A percentile compares a stretch with the other conserved stretches of the same genome.
phyloP scores from a whole-genome alignment of 192 early-diverging fungal genomes.

The Rhizoclosmatium globosum region DNA sequence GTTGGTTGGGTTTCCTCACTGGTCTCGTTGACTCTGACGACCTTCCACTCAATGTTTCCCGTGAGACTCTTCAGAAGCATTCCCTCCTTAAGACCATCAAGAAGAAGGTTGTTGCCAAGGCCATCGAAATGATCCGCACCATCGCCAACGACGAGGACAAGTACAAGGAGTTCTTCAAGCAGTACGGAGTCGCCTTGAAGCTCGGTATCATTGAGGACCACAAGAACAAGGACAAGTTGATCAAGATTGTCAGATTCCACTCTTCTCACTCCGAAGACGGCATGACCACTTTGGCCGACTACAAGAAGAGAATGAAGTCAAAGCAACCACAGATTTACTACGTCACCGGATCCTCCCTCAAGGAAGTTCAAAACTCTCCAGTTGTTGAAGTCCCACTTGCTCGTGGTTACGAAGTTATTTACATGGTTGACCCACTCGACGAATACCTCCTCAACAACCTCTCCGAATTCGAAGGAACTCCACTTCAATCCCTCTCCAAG shows the following conservation, averaged over 20 bases:
- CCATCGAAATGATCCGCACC: conserved; percentile 96
- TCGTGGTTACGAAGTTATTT: conserved; percentile 98
- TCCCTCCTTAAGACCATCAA: conserved; percentile 99
- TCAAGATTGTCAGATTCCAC: conserved; percentile 96
- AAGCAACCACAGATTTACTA: conserved; percentile 99
- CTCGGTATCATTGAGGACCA: conserved; percentile 99
- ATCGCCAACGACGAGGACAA: conserved; percentile 99
- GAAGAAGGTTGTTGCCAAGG: conserved; percentile 99
- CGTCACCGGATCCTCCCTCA: conserved; percentile 95
- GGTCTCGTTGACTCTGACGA: conserved; percentile 99
- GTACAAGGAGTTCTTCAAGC: conserved; percentile 99
- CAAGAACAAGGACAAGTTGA: conserved; percentile 95
- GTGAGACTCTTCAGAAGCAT: conserved; percentile 99
- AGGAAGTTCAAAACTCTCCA: conserved; percentile 94
- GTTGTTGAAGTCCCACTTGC: conserved; percentile 99
- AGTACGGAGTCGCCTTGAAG: conserved; percentile 99
- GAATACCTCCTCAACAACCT: conserved; percentile 98
- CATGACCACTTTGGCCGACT: conserved; percentile 98
- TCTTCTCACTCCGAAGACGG: conserved; percentile 99
- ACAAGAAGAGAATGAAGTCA: conserved; percentile 99
- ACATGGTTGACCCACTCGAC: conserved; percentile 99
- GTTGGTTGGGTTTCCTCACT: conserved; percentile 99
- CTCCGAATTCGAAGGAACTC: conserved; percentile 99
- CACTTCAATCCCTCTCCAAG: conserved; percentile 97
- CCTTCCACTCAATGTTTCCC: conserved; percentile 99